Evolutionary conservation across 2,329 filamentous ascomycete genomes (phyloP), one percentile per base, ranked within the genome.

Genomic region (Penicillium digitatum): DNA sequence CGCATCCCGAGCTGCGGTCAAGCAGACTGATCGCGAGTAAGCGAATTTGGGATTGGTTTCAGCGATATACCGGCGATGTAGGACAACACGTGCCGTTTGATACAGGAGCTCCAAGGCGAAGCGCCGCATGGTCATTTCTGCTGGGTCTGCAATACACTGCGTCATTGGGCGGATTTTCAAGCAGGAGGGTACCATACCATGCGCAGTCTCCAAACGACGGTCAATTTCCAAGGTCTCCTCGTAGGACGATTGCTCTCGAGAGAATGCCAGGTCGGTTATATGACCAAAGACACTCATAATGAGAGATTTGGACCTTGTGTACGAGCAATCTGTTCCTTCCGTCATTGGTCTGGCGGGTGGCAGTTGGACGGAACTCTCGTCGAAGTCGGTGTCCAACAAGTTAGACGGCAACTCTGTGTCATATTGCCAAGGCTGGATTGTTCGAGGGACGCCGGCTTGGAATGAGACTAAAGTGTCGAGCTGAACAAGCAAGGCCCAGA

Each of bases 371-470:
- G 74, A 76, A 42, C 78, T 67, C 61, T 82, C 76, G 56, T 77
- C 73, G 57, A 87, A 84, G 62, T 88, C 84, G 1, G 80, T 76
- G 66, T 88, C 85, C 24, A 78, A 69, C 16, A 87, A 65, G 65
- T 88, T 87, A 11, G 77, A 74, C 5, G 85, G 84, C n/a, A 79
- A 65, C 9, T 72, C 66, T 0, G 82, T 84, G 63, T 88, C 86
- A 40, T 78, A 81, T 49, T 86, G 82, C 59, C 85, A 81, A 26
- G 79, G 76, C 53, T 82, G 76, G 40, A 86, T 77, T 74, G 85
- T 83, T 57, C 80, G 79, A 7, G 86, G 86, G 14, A 88, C 71
- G 1, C 86, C 86, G 56, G 87, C 77, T 62, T 87, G 83, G 62
- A 87, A 87, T 1, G 82, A 80, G 1, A 83, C 77, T 16, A 88